Base-by-base conservation (phyloP, 1,139 yeast genomes). In the Candida neerlandica region DNA sequence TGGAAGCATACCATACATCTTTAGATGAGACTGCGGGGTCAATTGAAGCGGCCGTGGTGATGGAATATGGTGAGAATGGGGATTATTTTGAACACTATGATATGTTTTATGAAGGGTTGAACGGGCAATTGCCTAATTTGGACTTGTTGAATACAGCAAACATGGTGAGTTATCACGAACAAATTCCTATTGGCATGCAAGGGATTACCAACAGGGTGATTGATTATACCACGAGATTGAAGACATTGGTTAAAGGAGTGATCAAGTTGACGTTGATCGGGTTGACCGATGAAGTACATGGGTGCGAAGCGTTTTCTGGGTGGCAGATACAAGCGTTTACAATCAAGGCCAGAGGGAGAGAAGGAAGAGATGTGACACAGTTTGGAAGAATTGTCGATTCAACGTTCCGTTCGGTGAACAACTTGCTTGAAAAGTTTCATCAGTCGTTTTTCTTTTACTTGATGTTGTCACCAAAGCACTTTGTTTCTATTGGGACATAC, bases 321-420 rank as follows among this genome's bases (percentile, higher is more conserved):
- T 94, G 97, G 96, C 88, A 95, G 65, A 89, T 95, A 51, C 98
- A 94, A 66, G 87, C 98, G 0, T 69, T 94, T 33, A 89, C 98
- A 1, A 66, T 95, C 38, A 80, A 80, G 49, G 97, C 96, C 0
- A 69, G 68, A 29, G 87, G 86, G 1, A 72, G 71, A 0, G 61
- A 63, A 4, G 89, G 88, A 1, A 77, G 77, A 44, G 98, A 94
- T 69, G 84, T 94, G 46, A 94, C 98, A 0, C 91, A 95, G 30
- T 86, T 89, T 65, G 99, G 99, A 4, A 80, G 99, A 64, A 78
- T 92, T 4, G 81, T 91, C 15, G 99, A 95, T 65, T 89, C 95
- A 2, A 75, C 89, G 14, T 84, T 92, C 63, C 80, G 99, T 55
- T 86, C 97, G 0, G 89, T 95, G 41, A 95, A 95, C 69, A 95